Percentiles rank a stretch among this genome's conserved stretches.
These are phyloP conservation scores for Hypoxylon cercidicola DNA, from an alignment of 495 filamentous ascomycete species.

Conservation along the genomic window DNA sequence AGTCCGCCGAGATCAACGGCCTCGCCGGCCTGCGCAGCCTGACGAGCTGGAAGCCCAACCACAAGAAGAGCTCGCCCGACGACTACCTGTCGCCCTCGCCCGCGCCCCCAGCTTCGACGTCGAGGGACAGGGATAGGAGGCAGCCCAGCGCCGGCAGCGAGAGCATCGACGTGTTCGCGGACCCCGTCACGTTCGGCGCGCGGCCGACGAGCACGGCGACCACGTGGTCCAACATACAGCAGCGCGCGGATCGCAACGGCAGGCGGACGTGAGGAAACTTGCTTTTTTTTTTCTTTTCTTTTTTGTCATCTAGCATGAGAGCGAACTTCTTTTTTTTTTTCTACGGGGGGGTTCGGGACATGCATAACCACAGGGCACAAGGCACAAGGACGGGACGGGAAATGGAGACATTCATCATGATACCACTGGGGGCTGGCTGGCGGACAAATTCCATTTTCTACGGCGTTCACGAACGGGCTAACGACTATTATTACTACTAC, in stretches of 20 bases:
- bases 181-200: constrained; percentile 57
- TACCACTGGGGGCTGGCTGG: too few relatives aligned
- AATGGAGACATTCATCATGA: too few relatives aligned
- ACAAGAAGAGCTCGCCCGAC: background rate
- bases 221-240: constrained; percentile 45
- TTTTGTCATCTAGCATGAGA: background rate
- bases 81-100: background rate
- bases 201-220: constrained; percentile 33
- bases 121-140: constrained; percentile 50
- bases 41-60: constrained; percentile 21
- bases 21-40: constrained; percentile 40
- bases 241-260: constrained; percentile 30
- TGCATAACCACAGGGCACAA: too few relatives aligned
- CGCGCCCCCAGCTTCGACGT: constrained; percentile 2
- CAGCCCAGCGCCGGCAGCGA: constrained; percentile 62
- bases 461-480: too few relatives aligned
- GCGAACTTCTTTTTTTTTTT: constrained; percentile 1
- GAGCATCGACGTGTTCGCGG: constrained; percentile 77
- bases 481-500: too few relatives aligned
- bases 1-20: constrained; percentile 41
- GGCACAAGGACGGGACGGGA: too few relatives aligned
- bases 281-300: constrained; percentile 3
- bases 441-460: too few relatives aligned
- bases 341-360: too few relatives aligned
- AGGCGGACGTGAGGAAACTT: constrained; percentile 1